Base-by-base conservation (phyloP, 129 eudicot species). In the Artemisia annua region DNA sequence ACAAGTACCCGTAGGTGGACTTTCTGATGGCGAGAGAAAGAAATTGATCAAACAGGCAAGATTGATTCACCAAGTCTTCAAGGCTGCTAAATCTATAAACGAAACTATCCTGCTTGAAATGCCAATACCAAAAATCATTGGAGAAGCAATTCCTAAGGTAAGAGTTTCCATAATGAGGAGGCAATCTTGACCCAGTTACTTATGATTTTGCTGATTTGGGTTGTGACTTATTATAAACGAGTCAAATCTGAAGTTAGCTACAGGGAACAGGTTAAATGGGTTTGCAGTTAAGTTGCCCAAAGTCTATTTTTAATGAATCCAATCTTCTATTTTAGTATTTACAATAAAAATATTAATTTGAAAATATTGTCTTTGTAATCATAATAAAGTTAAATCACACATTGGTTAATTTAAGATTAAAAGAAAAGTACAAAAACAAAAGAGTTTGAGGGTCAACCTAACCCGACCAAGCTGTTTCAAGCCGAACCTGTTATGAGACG, bases 61-160 rank as follows among this genome's bases (percentile, higher is more conserved):
- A 78, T 52, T 85, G 66, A 87, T 91, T 14, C 82, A 86, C 74
- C 97, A 95, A 74, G 81, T 88, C n/a, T 95, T 85, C 75, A 95
- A 91, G 85, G 99, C 97, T 43, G 88, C 97, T 32, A 95, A 91
- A 82, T 63, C 97, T n/a, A 95, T 91, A 79, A 95, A 90, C 11
- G 88, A 95, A 67, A 80, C 76, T 70, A 85, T 95, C 65, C 81
- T 95, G 81, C 80, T 63, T 39, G 94, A 86, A 79, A 95, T 95
- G 96, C 83, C 88, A 5, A 66, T 95, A 17, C 99, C 97, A 48
- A 53, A 70, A 1, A 17, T 63, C 58, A 82, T 95, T 15, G 78
- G 83, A 30, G 91, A 95, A 48, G 93, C 97, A 48, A 90, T 95
- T 44, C 93, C 96, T 11, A 90, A 88, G 89, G 97, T 80, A 76